A percentile compares a stretch with the other conserved stretches of the same genome.
These are phyloP conservation scores for Nitzschia palea DNA, from an alignment of 108 stramenopile genomes.

Conservation along the genomic window DNA sequence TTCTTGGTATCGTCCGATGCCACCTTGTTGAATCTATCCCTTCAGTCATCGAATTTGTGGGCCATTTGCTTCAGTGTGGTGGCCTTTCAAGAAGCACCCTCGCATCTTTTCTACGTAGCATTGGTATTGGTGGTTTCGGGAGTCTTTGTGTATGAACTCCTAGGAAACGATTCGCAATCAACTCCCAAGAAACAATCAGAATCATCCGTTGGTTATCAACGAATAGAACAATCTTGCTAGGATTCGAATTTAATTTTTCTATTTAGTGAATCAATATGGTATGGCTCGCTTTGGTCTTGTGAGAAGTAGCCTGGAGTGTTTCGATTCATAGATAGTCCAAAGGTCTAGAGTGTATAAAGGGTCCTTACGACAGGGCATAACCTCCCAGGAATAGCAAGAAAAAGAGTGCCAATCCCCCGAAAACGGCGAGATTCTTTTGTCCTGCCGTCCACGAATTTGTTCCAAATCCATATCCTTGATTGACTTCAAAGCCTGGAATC, in stretches of 20 bases:
- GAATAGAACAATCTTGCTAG: neutral
- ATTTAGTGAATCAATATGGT: neutral
- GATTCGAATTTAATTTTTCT: neutral
- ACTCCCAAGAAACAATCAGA: too few relatives aligned
- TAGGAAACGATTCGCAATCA: too few relatives aligned
- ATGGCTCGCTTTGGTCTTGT: too few relatives aligned
- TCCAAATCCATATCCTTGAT: slow-evolving; percentile 93
- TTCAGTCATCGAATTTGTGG: slow-evolving; percentile 71
- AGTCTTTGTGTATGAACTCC: slow-evolving; percentile 83
- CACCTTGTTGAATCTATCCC: slow-evolving; percentile 66
- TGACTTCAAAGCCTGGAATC: slow-evolving; percentile 94
- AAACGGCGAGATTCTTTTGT: slow-evolving; percentile 88
- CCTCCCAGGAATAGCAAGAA: slow-evolving; percentile 85
- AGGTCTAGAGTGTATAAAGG: too few relatives aligned
- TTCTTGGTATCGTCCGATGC: slow-evolving; percentile 71
- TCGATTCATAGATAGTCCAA: too few relatives aligned
- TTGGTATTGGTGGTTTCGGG: slow-evolving; percentile 74
- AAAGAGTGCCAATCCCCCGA: slow-evolving; percentile 84
- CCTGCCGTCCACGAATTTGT: slow-evolving; percentile 85
- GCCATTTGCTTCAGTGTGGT: slow-evolving; percentile 62
- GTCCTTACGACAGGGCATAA: slow-evolving; percentile 71
- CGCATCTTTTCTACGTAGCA: slow-evolving; percentile 78
- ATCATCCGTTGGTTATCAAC: too few relatives aligned
- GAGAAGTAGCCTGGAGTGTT: too few relatives aligned
- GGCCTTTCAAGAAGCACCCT: slow-evolving; percentile 39